Evolutionary conservation across 257 asterid genomes (phyloP), one percentile per base, ranked within the genome.

Genomic region (Gentiana dahurica): DNA sequence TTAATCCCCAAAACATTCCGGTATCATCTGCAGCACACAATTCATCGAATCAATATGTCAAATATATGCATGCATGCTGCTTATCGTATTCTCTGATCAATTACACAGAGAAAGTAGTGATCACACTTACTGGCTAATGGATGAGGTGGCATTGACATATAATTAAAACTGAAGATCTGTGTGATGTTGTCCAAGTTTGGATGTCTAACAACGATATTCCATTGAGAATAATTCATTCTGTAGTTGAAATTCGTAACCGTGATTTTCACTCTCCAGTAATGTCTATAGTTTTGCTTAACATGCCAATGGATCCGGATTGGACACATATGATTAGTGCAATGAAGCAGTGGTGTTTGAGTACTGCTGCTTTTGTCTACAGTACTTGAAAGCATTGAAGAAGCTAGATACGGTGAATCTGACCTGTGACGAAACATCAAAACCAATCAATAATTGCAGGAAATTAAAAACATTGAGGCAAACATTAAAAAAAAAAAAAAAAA

Each of bases 261-360:
- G 12, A 78, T 43, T 57, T 79, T 79, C 43, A 76, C 86, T 4
- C 78, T 55, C 86, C 85, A 79, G 32, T 75, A 75, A 43, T 64
- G 75, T 62, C 59, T 73, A 71, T 79, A 75, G 63, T 75, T 79
- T 5, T 55, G 34, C 56, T 79, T 76, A 37, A 79, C 54, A 6
- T 79, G 86, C 86, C 86, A 79, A 34, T 79, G 86, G 45, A 76
- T 72, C 48, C 78, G 64, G 58, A 76, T n/a, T 1, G 83, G 86
- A 64, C 86, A 76, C 86, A 79, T 73, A 34, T 79, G 84, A 1
- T 57, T 58, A 33, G 79, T 71, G 34, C 84, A 78, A 12, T 58
- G 75, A 32, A 77, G 56, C 33, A 70, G 58, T 50, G 76, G 79
- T 0, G 63, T 12, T 36, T 46, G 15, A 53, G 24, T 15, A 24